Conservation (phyloP, 2,329 filamentous ascomycete species). For the Fusarium phyllophilum region DNA sequence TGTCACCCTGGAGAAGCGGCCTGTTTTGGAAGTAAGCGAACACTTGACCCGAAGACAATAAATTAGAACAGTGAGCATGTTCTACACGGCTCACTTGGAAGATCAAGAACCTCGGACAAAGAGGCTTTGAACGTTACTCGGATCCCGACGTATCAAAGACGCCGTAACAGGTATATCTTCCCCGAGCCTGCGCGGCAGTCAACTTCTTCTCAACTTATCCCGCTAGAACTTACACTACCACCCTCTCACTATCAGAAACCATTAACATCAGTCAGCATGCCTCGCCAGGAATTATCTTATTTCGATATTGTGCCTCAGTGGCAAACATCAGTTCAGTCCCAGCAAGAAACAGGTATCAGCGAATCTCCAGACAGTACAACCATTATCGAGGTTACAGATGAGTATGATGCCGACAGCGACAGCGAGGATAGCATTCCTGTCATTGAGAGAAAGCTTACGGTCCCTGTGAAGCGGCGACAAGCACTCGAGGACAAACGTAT, state of each 20-base stretch:
- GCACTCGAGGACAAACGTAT: rapidly evolving
- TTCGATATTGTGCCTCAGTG: background rate
- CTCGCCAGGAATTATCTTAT: background rate
- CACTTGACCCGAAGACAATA: rapidly evolving
- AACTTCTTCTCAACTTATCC: no score
- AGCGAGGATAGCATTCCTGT: rapidly evolving
- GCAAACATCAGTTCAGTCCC: rapidly evolving
- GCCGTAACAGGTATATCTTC: background rate
- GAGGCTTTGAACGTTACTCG: background rate
- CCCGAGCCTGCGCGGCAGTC: rapidly evolving
- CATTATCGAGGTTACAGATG: rapidly evolving
- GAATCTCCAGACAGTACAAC: background rate
- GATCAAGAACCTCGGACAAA: background rate
- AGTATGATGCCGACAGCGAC: rapidly evolving
- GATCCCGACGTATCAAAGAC: background rate
- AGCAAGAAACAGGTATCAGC: rapidly evolving
- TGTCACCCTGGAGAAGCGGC: rapidly evolving
- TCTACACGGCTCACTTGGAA: rapidly evolving
- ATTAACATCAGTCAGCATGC: rapidly evolving
- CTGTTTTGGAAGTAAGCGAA: rapidly evolving
- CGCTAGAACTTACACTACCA: rapidly evolving
- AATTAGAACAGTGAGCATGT: background rate
- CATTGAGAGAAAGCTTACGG: rapidly evolving
- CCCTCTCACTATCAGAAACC: rapidly evolving
- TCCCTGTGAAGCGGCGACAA: background rate